Percentiles rank a stretch among this genome's conserved stretches.
Evolutionary conservation across 441 rosid genomes (phyloP).

Genomic region (Syzygium malaccense): DNA sequence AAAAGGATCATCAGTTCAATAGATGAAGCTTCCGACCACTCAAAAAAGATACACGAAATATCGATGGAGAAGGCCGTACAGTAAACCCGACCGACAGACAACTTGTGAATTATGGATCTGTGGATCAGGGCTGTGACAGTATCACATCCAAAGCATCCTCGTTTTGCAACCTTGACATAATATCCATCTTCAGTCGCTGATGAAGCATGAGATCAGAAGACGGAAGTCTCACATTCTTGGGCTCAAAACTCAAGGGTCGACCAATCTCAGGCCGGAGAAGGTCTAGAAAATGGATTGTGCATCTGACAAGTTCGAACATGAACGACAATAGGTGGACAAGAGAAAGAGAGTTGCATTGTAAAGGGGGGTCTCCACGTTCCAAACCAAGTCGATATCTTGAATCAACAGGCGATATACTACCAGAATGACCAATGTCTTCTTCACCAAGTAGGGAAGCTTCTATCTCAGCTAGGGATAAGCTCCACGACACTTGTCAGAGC

Average conservation of each 20-base stretch:
- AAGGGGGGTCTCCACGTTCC: constrained; percentile 25
- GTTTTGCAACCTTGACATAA: constrained; percentile 1
- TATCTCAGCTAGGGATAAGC: constrained; percentile 52
- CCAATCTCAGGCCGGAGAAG: constrained; percentile 12
- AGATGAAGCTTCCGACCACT: constrained; percentile 1
- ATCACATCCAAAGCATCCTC: constrained; percentile 3
- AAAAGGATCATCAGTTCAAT: constrained; percentile 12
- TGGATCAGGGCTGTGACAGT: constrained; percentile 23
- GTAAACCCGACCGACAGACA: constrained; percentile 9
- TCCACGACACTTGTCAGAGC: constrained; percentile 58
- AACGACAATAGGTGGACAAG: constrained; percentile 40
- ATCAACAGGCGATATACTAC: constrained; percentile 18
- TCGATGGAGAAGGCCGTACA: constrained; percentile 4
- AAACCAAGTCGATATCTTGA: constrained; percentile 32
- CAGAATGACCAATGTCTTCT: constrained; percentile 14
- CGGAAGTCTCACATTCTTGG: constrained; percentile 6
- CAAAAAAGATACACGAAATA: constrained; percentile 5
- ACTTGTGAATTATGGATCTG: constrained; percentile 21
- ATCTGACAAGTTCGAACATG: constrained; percentile 38
- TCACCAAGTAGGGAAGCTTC: constrained; percentile 60
- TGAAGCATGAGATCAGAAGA: constrained; percentile 14
- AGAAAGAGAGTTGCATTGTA: constrained; percentile 51
- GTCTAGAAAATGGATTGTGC: constrained; percentile 16
- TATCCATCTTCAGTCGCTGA: constrained; percentile 9
- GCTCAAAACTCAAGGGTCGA: constrained; percentile 1